A percentile compares a stretch with the other conserved stretches of the same genome.
These are phyloP conservation scores for Saccharomyces hybrid DNA, from an alignment of 1,139 yeast species.

Conservation along the genomic window DNA sequence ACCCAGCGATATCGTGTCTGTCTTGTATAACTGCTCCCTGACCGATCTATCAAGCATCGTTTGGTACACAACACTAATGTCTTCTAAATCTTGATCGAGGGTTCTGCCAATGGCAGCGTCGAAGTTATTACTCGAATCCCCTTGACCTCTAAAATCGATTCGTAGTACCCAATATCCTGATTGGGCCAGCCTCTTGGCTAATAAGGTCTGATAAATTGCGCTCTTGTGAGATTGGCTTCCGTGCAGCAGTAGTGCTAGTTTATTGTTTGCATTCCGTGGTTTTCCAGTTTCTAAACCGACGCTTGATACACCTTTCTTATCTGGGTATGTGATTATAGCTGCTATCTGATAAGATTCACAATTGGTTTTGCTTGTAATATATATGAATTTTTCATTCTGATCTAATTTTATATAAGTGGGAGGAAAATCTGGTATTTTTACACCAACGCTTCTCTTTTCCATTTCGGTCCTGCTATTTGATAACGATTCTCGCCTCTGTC, in stretches of 20 bases:
- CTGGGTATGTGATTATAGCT: slow-evolving; percentile 32
- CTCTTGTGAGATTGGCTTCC: slow-evolving; percentile 84
- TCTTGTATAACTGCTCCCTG: slow-evolving; percentile 39
- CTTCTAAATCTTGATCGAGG: slow-evolving; percentile 58
- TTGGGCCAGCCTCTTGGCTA: slow-evolving; percentile 56
- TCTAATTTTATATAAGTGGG: slow-evolving; percentile 13
- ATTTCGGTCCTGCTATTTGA: background rate
- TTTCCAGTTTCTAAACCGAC: background rate
- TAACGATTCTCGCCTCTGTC: background rate
- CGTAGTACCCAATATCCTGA: slow-evolving; percentile 60
- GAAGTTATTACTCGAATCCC: slow-evolving; percentile 56
- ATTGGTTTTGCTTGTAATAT: slow-evolving; percentile 16
- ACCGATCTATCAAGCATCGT: background rate
- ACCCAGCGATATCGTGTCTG: slow-evolving; percentile 40
- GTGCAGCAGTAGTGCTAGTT: slow-evolving; percentile 47
- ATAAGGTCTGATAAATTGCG: slow-evolving; percentile 60
- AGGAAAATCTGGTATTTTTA: background rate
- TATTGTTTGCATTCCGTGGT: slow-evolving; percentile 10
- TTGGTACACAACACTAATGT: slow-evolving; percentile 43
- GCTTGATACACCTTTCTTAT: background rate
- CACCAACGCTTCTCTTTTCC: background rate
- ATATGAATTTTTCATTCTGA: slow-evolving; percentile 17
- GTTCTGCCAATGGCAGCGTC: slow-evolving; percentile 45
- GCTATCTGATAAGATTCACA: slow-evolving; percentile 29
- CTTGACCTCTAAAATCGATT: slow-evolving; percentile 83